Conservation (phyloP, 495 filamentous ascomycete species). For the Tetracladium marchalianum region DNA sequence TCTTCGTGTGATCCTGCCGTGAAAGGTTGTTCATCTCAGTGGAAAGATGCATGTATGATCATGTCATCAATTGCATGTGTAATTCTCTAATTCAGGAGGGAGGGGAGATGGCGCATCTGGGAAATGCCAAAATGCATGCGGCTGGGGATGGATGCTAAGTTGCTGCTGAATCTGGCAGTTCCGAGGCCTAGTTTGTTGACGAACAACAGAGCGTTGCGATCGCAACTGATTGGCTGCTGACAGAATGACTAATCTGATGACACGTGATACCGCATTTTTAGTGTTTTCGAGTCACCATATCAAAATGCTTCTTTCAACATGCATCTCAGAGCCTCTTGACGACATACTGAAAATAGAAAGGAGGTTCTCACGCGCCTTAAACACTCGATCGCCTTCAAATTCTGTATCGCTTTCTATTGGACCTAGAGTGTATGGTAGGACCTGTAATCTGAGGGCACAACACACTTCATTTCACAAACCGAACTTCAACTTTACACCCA, state of each 20-base stretch:
- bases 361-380: too few relatives aligned
- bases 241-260: background rate
- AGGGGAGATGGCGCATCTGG: conserved; percentile 10
- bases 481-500: conserved; percentile 17
- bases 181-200: conserved; percentile 15
- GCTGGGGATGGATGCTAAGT: conserved; percentile 1
- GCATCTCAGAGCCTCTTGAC: too few relatives aligned
- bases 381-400: too few relatives aligned
- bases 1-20: background rate
- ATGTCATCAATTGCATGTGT: too few relatives aligned
- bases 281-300: too few relatives aligned
- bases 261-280: conserved; percentile 2
- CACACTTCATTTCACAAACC: too few relatives aligned
- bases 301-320: too few relatives aligned
- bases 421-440: too few relatives aligned
- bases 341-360: too few relatives aligned
- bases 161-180: conserved; percentile 16
- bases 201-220: conserved; percentile 11
- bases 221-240: conserved; percentile 4
- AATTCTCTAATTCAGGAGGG: background rate
- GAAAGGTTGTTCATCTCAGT: conserved; percentile 4
- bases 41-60: too few relatives aligned
- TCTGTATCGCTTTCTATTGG: too few relatives aligned
- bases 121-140: conserved; percentile 5
- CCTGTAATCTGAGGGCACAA: too few relatives aligned